phyloP scores from a whole-genome alignment of 2,329 filamentous ascomycete species.

The Tolypocladium cylindrosporum region DNA sequence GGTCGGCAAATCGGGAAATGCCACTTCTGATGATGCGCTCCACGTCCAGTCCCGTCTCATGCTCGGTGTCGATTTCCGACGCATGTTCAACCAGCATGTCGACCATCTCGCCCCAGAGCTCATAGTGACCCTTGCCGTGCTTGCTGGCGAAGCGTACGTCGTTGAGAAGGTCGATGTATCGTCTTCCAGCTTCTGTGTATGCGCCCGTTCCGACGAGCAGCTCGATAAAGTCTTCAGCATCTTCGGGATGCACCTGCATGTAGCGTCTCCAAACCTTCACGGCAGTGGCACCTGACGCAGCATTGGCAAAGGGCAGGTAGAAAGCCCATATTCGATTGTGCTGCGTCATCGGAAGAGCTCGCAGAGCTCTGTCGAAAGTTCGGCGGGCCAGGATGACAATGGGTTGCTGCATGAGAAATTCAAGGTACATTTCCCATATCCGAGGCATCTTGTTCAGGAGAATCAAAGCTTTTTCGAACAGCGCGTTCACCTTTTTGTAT shows the following conservation, averaged over 20 bases:
- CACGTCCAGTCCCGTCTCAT: constrained; percentile 77
- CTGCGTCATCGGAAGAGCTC: constrained; percentile 86
- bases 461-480: constrained; percentile 88
- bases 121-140: constrained; percentile 87
- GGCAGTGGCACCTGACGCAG: constrained; percentile 79
- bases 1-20: constrained; percentile 82
- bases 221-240: constrained; percentile 91
- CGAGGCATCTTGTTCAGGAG: constrained; percentile 97
- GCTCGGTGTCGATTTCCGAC: constrained; percentile 69
- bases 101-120: constrained; percentile 96
- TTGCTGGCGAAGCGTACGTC: constrained; percentile 87
- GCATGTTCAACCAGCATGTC: constrained; percentile 89
- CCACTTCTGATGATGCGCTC: constrained; percentile 90
- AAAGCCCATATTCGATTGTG: constrained; percentile 93
- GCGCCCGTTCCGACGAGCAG: constrained; percentile 70
- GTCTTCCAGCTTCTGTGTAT: constrained; percentile 84
- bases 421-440: constrained; percentile 97
- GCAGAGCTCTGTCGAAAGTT: constrained; percentile 84
- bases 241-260: constrained; percentile 93
- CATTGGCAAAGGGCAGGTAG: constrained; percentile 85
- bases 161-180: constrained; percentile 87
- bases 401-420: constrained; percentile 85
- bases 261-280: constrained; percentile 92
- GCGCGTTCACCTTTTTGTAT: constrained; percentile 85
- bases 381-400: constrained; percentile 76